These are phyloP conservation scores for Stenocarpella maydis DNA, from an alignment of 2,329 filamentous ascomycete species.

Conservation along the genomic window DNA sequence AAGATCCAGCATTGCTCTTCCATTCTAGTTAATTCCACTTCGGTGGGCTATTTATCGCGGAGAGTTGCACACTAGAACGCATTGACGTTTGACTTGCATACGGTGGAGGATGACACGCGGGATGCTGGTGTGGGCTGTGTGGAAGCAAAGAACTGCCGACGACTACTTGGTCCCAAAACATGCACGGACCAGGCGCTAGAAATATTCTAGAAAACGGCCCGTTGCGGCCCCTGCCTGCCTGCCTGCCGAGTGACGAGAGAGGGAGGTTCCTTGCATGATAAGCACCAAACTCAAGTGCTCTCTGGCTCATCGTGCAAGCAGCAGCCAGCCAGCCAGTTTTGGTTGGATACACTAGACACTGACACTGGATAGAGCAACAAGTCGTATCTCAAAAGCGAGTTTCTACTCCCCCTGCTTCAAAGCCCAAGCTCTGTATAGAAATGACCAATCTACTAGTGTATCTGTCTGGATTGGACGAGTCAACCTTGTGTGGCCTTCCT, in stretches of 20 bases:
- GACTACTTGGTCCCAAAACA: neutral
- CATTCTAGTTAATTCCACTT: too few species aligned
- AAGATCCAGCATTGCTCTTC: too few species aligned
- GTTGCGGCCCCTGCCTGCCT: slow-evolving; percentile 8
- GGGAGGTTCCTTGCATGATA: slow-evolving; percentile 13
- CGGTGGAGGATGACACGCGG: neutral
- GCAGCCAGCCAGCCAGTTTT: neutral
- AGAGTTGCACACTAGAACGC: too few species aligned
- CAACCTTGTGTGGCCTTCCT: neutral
- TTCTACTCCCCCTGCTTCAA: neutral
- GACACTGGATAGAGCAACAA: slow-evolving; percentile 8
- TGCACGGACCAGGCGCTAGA: slow-evolving; percentile 43
- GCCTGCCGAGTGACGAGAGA: neutral
- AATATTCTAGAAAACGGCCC: slow-evolving; percentile 46
- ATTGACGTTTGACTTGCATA: too few species aligned
- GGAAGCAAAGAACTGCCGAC: too few species aligned
- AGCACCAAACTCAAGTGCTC: neutral
- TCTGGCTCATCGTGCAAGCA: slow-evolving; percentile 2
- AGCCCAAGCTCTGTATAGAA: neutral
- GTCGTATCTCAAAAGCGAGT: neutral
- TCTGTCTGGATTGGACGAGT: slow-evolving; percentile 11
- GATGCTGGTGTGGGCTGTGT: neutral
- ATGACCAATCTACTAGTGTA: neutral
- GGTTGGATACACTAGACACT: neutral
- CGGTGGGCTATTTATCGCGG: too few species aligned